phyloP scores from a whole-genome alignment of 1,284 basidiomycete genomes.

The Acaromyces ingoldii region DNA sequence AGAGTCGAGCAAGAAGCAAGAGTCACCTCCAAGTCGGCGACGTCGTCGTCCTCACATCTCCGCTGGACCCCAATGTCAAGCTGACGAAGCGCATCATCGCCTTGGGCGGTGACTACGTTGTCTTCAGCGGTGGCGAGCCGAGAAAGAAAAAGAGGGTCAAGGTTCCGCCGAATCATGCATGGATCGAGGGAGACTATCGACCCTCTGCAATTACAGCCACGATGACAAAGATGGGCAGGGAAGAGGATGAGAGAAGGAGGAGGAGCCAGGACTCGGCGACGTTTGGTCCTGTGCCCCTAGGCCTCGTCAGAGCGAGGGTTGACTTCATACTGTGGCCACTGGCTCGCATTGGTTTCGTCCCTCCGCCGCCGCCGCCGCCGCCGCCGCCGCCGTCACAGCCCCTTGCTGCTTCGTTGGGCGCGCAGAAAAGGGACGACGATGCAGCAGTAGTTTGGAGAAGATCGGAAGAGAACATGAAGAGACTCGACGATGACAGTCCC shows the following conservation, averaged over 20 bases:
- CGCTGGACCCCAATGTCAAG: constrained; percentile 54
- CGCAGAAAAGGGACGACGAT: too few species aligned
- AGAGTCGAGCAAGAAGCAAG: constrained; percentile 44
- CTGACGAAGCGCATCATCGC: constrained; percentile 59
- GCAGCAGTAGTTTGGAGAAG: constrained; percentile 3
- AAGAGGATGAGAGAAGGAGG: not conserved
- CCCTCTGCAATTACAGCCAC: constrained; percentile 34
- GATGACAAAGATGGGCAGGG: constrained; percentile 8
- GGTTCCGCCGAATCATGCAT: constrained; percentile 50
- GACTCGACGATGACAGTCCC: too few species aligned
- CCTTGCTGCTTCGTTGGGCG: too few species aligned
- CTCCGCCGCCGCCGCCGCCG: constrained; percentile 13
- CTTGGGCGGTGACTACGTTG: constrained; percentile 57
- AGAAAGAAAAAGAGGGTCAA: constrained; percentile 27
- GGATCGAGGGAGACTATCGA: constrained; percentile 61
- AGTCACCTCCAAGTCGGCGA: constrained; percentile 53
- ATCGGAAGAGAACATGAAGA: not conserved
- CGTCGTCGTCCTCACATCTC: constrained; percentile 57
- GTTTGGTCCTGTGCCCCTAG: constrained; percentile 57
- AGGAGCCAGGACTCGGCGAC: constrained; percentile 54
- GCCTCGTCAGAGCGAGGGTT: constrained; percentile 53
- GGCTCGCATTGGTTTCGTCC: constrained; percentile 25
- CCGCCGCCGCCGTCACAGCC: too few species aligned
- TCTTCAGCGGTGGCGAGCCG: constrained; percentile 57
- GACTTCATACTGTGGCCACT: constrained; percentile 54